Evolutionary conservation across 305 asterid species (phyloP).

Genomic region (Fraxinus sp.): DNA sequence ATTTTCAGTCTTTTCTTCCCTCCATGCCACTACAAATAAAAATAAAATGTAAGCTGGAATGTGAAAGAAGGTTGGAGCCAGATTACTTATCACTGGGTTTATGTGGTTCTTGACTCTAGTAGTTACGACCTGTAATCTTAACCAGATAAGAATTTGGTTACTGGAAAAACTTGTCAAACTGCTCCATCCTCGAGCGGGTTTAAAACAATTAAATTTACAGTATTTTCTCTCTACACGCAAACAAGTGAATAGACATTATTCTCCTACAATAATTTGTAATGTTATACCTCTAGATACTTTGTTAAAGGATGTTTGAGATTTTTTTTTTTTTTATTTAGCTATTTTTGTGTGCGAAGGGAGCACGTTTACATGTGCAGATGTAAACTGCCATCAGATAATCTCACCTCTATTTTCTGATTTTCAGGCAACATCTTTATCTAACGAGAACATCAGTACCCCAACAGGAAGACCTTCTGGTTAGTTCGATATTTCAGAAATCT

Average conservation of each 20-base stretch:
- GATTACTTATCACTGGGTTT: not conserved
- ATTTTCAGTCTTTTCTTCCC: not conserved
- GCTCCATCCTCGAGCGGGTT: not conserved
- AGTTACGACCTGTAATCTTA: not conserved
- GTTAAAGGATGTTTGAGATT: not conserved
- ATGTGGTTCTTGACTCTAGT: not conserved
- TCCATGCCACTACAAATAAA: not conserved
- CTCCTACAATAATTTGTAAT: not conserved
- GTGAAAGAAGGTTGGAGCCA: not conserved
- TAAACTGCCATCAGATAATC: constrained; percentile 11
- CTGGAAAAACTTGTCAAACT: not conserved
- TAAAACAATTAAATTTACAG: not conserved
- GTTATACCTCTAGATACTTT: not conserved
- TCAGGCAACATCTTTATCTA: constrained; percentile 58
- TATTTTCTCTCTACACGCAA: not conserved
- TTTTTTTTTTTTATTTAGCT: not conserved
- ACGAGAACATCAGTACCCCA: constrained; percentile 40
- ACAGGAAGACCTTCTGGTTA: constrained; percentile 63
- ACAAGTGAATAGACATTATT: not conserved
- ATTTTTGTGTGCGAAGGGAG: not conserved
- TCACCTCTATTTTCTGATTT: constrained; percentile 21
- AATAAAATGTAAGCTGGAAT: not conserved
- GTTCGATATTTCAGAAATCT: constrained; percentile 18
- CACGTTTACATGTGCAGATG: not conserved
- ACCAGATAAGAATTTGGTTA: not conserved